These are phyloP conservation scores for Zymoseptoria tritici DNA, from an alignment of 2,329 filamentous ascomycete species.

Conservation along the genomic window DNA sequence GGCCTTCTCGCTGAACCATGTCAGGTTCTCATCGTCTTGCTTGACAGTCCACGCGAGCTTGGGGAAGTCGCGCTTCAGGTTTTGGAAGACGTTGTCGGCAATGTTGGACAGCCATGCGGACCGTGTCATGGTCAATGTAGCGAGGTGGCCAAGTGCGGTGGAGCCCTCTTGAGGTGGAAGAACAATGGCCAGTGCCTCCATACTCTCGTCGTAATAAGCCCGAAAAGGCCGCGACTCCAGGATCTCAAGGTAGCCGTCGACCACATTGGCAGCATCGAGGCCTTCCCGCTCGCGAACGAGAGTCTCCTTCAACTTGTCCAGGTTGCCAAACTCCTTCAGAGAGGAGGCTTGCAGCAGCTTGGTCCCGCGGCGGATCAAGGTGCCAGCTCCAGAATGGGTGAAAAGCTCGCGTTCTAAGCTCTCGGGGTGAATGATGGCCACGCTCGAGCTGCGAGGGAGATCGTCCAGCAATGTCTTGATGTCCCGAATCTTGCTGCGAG, in stretches of 20 bases:
- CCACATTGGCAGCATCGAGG: constrained; percentile 71
- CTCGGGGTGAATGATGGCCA: constrained; percentile 94
- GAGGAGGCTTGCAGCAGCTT: constrained; percentile 71
- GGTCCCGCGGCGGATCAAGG: constrained; percentile 83
- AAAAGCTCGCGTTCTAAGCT: constrained; percentile 95
- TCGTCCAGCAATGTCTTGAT: constrained; percentile 88
- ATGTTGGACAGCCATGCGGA: constrained; percentile 91
- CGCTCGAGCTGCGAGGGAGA: constrained; percentile 83
- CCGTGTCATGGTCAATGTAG: constrained; percentile 89
- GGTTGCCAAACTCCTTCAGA: constrained; percentile 66
- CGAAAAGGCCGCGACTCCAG: constrained; percentile 74
- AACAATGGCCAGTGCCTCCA: constrained; percentile 88
- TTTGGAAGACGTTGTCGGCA: constrained; percentile 87
- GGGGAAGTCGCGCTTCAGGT: constrained; percentile 87
- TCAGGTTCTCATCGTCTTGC: constrained; percentile 90
- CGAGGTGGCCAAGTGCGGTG: constrained; percentile 71
- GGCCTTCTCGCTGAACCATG: constrained; percentile 97
- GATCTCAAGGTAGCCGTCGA: constrained; percentile 78
- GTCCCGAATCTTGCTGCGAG: constrained; percentile 92
- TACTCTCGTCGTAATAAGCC: constrained; percentile 87
- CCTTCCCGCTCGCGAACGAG: constrained; percentile 75
- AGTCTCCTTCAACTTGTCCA: constrained; percentile 71
- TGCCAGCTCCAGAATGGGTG: constrained; percentile 90
- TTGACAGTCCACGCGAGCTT: constrained; percentile 95
- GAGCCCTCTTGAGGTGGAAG: constrained; percentile 62